Conservation (phyloP, 306 rosid species). For the Geum urbanum region DNA sequence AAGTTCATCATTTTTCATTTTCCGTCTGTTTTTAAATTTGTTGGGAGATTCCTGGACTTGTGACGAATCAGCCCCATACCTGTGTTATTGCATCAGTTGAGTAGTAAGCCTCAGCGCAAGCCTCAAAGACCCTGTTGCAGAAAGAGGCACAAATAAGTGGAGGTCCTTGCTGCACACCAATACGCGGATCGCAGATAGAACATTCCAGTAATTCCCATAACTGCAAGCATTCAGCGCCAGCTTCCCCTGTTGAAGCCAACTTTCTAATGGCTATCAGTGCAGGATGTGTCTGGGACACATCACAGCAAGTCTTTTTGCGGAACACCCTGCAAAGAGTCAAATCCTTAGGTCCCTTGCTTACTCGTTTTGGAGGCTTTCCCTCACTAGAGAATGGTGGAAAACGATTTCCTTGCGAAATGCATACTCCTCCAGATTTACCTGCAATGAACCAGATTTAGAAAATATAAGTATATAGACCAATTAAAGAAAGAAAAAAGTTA, state of each 20-base stretch:
- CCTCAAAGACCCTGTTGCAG: constrained; percentile 26
- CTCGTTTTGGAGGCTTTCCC: constrained; percentile 67
- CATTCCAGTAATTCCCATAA: constrained; percentile 94
- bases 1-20: not conserved
- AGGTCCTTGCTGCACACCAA: too few relatives aligned
- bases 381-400: constrained; percentile 71
- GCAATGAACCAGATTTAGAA: constrained; percentile 15
- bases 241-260: constrained; percentile 85
- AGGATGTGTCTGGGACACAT: constrained; percentile 73
- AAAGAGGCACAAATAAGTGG: too few relatives aligned
- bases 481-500: not conserved
- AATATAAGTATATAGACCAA: not conserved
- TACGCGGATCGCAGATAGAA: constrained; percentile 24
- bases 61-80: constrained; percentile 34
- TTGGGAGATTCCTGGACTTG: not conserved
- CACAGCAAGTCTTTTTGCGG: constrained; percentile 81
- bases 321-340: constrained; percentile 81
- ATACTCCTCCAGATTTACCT: constrained; percentile 59
- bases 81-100: constrained; percentile 44
- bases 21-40: not conserved
- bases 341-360: constrained; percentile 62
- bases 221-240: constrained; percentile 71
- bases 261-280: constrained; percentile 67
- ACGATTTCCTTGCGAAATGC: constrained; percentile 87
- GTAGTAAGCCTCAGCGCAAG: constrained; percentile 46